A percentile compares a stretch with the other conserved stretches of the same genome.
phyloP scores from a whole-genome alignment of 1,284 basidiomycete species.

The Apiotrichum siamense region DNA sequence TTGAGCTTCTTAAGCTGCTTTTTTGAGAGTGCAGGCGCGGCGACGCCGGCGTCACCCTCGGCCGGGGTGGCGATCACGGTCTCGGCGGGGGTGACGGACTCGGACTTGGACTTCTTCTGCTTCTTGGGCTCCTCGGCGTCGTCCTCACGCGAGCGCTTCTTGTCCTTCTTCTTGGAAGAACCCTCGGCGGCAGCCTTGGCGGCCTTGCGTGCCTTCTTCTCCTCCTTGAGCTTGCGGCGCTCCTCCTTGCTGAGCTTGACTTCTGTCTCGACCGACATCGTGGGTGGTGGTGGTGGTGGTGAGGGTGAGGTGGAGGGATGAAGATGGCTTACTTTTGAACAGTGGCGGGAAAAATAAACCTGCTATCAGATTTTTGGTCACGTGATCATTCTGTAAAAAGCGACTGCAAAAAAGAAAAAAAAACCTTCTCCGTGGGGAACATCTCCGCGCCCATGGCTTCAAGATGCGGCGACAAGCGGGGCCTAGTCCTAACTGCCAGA shows the following conservation, averaged over 20 bases:
- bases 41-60: slow-evolving; percentile 7
- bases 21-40: slow-evolving; percentile 25
- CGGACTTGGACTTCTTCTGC: slow-evolving; percentile 40
- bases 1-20: slow-evolving; percentile 45
- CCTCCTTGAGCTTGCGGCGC: slow-evolving; percentile 27
- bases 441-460: too few species aligned
- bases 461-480: too few species aligned
- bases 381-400: too few species aligned
- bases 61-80: slow-evolving; percentile 19
- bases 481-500: too few species aligned
- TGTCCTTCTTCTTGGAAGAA: slow-evolving; percentile 38
- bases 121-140: slow-evolving; percentile 17
- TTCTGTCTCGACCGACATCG: slow-evolving; percentile 36
- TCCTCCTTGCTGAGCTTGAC: slow-evolving; percentile 36
- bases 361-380: too few species aligned
- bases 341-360: too few species aligned
- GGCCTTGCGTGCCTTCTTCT: slow-evolving; percentile 35
- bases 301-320: not conserved
- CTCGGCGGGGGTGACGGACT: slow-evolving; percentile 25
- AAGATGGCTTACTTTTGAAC: not conserved
- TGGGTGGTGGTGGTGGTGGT: slow-evolving; percentile 7
- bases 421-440: too few species aligned
- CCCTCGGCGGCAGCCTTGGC: slow-evolving; percentile 22
- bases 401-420: too few species aligned
- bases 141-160: slow-evolving; percentile 29